phyloP scores from a whole-genome alignment of 345 rosid species.

The Sisymbrium irio region DNA sequence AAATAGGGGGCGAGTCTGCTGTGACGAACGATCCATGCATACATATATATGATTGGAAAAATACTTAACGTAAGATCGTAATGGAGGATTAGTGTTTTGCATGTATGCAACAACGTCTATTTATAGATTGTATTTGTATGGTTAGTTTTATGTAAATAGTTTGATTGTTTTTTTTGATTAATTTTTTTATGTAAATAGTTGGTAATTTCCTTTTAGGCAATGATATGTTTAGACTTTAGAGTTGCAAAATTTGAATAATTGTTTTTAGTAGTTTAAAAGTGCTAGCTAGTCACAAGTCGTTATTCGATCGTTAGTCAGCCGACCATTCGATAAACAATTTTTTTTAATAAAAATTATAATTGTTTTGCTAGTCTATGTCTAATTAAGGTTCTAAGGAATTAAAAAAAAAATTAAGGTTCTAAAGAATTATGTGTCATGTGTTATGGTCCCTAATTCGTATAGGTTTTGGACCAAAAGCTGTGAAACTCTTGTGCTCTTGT shows the following conservation, averaged over 20 bases:
- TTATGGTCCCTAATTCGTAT: slow-evolving; percentile 6
- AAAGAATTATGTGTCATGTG: neutral
- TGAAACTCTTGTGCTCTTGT: neutral
- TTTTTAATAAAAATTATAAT: too few relatives aligned
- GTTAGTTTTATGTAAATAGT: neutral
- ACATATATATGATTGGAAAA: neutral
- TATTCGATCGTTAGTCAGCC: neutral
- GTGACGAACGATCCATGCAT: slow-evolving; percentile 4
- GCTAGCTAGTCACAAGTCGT: neutral
- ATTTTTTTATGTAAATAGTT: neutral
- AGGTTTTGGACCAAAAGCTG: neutral
- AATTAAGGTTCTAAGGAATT: neutral
- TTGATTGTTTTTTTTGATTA: too few relatives aligned
- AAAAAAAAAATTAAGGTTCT: neutral
- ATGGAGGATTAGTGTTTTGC: slow-evolving; percentile 30
- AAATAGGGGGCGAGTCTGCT: neutral
- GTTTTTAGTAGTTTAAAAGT: neutral
- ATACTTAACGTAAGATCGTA: neutral
- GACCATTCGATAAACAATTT: neutral
- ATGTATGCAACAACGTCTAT: slow-evolving; percentile 9
- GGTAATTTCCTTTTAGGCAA: neutral
- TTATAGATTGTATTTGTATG: slow-evolving; percentile 2
- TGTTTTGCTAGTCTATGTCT: neutral
- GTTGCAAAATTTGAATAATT: neutral
- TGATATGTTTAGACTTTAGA: neutral